Base-by-base conservation (phyloP, 371 early-diverging fungal genomes). In the Mortierella polycephala region DNA sequence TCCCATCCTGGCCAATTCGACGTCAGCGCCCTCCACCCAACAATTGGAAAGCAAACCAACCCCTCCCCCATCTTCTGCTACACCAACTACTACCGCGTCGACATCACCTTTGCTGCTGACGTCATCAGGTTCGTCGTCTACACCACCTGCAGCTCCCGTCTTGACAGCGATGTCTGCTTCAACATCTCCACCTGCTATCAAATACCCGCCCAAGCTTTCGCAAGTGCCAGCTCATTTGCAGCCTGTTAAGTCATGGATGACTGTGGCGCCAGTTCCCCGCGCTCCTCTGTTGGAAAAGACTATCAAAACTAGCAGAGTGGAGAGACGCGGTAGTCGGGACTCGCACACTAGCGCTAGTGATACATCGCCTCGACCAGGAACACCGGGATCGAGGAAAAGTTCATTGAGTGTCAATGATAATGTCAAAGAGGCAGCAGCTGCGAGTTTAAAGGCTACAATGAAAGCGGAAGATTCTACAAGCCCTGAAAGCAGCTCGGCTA, bases 241-340 rank as follows among this genome's bases (percentile, higher is more conserved):
- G 39, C 73, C 79, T 7, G 60, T 73, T 56, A 79, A 79, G n/a
- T 62, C 80, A 0, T 79, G 80, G 80, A 79, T 79, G 74, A 79
- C 80, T 5, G 51, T 40, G 5, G 41, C 80, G 10, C 73, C 80
- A 2, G 47, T 59, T 21, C 67, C 69, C 3, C 56, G 80, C 37
- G 60, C 73, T 0, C 69, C 66, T 0, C 65, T 57, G 4, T 18
- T 41, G 11, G 80, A 79, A 9, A 69, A 67, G 51, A 11, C 57
- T 16, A 37, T 30, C 7, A 61, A 72, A 42, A 18, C 51, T 1
- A 21, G 37, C 7, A 64, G 50, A 14, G 11, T 40, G 2, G 73
- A 69, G 20, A 64, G 64, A 49, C 64, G 71, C 0, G 71, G 62
- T 16, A 71, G 69, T 30, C 58, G 44, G 30, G 71, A 76, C 11